Evolutionary conservation across 495 filamentous ascomycete species (phyloP).

Genomic region (Penicillium pancosmium): DNA sequence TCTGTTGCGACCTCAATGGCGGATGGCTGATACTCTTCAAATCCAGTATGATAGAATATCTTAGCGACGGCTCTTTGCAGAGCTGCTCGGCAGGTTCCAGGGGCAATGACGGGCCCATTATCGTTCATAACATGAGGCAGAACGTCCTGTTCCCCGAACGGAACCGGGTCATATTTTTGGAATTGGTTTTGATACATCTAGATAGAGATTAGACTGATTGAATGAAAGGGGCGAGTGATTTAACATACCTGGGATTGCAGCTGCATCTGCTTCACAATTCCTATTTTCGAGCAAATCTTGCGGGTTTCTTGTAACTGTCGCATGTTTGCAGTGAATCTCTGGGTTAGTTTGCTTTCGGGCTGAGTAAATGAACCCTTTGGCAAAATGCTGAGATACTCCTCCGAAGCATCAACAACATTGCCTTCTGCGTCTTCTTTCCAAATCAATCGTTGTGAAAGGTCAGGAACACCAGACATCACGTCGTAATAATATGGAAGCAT

Average conservation of each 20-base stretch:
- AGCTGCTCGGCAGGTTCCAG: slow-evolving; percentile 76
- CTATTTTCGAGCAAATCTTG: slow-evolving; percentile 93
- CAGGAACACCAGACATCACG: slow-evolving; percentile 80
- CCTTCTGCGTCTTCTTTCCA: slow-evolving; percentile 90
- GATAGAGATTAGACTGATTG: slow-evolving; percentile 2
- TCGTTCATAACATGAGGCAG: slow-evolving; percentile 85
- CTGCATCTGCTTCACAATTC: slow-evolving; percentile 99
- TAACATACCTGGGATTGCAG: slow-evolving; percentile 83
- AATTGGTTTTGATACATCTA: slow-evolving; percentile 98
- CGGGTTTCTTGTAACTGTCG: slow-evolving; percentile 95
- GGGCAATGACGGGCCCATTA: slow-evolving; percentile 81
- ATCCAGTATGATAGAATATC: slow-evolving; percentile 94
- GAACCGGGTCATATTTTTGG: slow-evolving; percentile 92
- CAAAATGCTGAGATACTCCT: slow-evolving; percentile 76
- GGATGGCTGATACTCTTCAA: slow-evolving; percentile 95
- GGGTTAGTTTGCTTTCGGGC: slow-evolving; percentile 74
- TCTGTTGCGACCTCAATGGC: slow-evolving; percentile 90
- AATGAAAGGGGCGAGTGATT: background rate
- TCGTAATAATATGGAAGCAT: slow-evolving; percentile 94
- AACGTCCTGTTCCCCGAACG: slow-evolving; percentile 83
- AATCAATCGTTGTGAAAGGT: slow-evolving; percentile 70
- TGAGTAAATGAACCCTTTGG: slow-evolving; percentile 74
- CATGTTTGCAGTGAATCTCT: slow-evolving; percentile 86
- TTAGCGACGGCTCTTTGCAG: slow-evolving; percentile 90
- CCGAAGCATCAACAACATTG: slow-evolving; percentile 80